phyloP scores from a whole-genome alignment of 2,329 filamentous ascomycete genomes.

The Diaporthe amygdali region DNA sequence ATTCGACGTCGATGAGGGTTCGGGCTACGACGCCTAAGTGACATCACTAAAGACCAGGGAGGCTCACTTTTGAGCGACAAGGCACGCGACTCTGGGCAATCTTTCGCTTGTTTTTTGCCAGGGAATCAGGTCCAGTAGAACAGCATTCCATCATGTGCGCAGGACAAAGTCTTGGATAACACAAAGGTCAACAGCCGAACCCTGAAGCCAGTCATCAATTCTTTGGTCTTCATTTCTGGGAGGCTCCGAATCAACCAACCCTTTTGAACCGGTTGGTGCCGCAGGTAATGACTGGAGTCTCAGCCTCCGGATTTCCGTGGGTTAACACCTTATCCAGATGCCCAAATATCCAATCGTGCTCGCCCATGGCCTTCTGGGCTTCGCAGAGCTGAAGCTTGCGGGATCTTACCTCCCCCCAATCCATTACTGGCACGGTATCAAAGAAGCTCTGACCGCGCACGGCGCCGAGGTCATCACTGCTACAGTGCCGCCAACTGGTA shows the following conservation, averaged over 20 bases:
- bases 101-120: neutral
- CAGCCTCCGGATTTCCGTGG: too few relatives aligned
- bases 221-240: neutral
- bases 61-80: neutral
- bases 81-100: neutral
- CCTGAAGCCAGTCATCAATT: neutral
- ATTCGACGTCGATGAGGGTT: neutral
- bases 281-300: neutral
- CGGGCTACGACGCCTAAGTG: neutral
- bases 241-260: neutral
- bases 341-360: slow-evolving; percentile 68
- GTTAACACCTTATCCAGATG: slow-evolving; percentile 42
- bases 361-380: slow-evolving; percentile 69
- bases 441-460: slow-evolving; percentile 58
- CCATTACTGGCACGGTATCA: slow-evolving; percentile 70
- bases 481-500: slow-evolving; percentile 65
- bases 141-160: neutral
- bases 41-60: slow-evolving; percentile 1
- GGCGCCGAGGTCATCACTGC: slow-evolving; percentile 63
- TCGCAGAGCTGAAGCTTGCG: slow-evolving; percentile 60
- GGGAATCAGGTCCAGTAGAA: neutral
- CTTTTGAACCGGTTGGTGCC: neutral
- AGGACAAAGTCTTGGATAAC: neutral
- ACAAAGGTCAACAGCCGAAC: too few relatives aligned
- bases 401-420: slow-evolving; percentile 57